phyloP scores from a whole-genome alignment of 2,329 filamentous ascomycete genomes.

The Nemania sp. region DNA sequence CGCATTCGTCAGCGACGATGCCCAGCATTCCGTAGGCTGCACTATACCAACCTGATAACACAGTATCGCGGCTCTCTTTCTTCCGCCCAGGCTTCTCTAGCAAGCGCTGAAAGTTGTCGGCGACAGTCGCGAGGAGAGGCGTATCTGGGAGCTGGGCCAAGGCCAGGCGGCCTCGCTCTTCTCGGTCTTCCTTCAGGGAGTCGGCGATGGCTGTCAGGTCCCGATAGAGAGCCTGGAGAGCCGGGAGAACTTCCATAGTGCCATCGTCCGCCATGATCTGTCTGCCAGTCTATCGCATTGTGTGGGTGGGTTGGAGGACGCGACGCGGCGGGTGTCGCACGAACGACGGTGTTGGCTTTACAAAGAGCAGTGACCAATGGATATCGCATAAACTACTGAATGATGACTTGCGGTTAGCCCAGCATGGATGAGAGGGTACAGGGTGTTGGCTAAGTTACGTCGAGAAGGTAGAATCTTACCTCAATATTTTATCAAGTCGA shows the following conservation, averaged over 20 bases:
- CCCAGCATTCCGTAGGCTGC: neutral
- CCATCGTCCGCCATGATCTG: conserved; percentile 71
- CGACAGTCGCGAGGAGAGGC: conserved; percentile 62
- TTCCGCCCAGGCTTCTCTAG: conserved; percentile 77
- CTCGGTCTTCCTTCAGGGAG: conserved; percentile 62
- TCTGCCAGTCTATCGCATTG: conserved; percentile 52
- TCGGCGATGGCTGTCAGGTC: conserved; percentile 80
- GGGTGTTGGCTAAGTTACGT: too few species aligned
- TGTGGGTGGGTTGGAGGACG: conserved; percentile 30
- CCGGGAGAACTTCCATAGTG: conserved; percentile 76
- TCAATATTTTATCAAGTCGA: too few species aligned
- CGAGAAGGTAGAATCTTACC: too few species aligned
- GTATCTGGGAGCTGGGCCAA: conserved; percentile 32
- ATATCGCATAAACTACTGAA: too few species aligned
- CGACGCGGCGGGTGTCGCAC: conserved; percentile 18
- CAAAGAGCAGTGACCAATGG: neutral
- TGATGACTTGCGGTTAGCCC: neutral
- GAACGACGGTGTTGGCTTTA: conserved; percentile 7
- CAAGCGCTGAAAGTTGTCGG: conserved; percentile 70
- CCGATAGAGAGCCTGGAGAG: conserved; percentile 82
- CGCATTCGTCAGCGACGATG: conserved; percentile 12
- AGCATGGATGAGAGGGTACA: neutral
- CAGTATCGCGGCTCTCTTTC: conserved; percentile 71
- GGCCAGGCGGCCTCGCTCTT: conserved; percentile 65
- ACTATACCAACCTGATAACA: conserved; percentile 65